A percentile compares a stretch with the other conserved stretches of the same genome.
phyloP scores from a whole-genome alignment of 1,139 yeast genomes.

The Yarrowia galli region DNA sequence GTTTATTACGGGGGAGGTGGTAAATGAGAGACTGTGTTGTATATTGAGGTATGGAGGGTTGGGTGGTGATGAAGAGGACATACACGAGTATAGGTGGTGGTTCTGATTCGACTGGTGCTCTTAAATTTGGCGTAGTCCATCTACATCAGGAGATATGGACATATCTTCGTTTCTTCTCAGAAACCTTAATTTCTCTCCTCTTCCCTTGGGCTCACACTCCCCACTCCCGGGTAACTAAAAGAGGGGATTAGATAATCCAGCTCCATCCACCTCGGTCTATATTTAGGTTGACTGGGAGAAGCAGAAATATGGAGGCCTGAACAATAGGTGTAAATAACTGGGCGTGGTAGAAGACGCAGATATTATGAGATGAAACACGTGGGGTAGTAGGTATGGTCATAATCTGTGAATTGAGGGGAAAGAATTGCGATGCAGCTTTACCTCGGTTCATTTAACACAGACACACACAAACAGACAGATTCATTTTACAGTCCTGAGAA shows the following conservation, averaged over 20 bases:
- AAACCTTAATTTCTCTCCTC: neutral
- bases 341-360: too few species aligned
- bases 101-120: too few species aligned
- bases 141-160: neutral
- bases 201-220: too few species aligned
- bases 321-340: too few species aligned
- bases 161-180: neutral
- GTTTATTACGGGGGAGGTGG: neutral
- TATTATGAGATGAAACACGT: neutral
- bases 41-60: neutral
- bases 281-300: neutral
- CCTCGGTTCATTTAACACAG: too few species aligned
- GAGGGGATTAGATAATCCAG: neutral
- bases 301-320: neutral
- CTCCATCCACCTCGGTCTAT: neutral
- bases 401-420: neutral
- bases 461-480: too few species aligned
- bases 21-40: neutral
- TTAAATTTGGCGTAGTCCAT: too few species aligned
- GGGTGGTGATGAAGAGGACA: too few species aligned
- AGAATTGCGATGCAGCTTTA: too few species aligned
- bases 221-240: slow-evolving; percentile 1
- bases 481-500: too few species aligned
- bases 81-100: too few species aligned
- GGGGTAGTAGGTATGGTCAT: neutral